Evolutionary conservation across 1,284 basidiomycete genomes (phyloP).

Genomic region (Ustilago trichophora): DNA sequence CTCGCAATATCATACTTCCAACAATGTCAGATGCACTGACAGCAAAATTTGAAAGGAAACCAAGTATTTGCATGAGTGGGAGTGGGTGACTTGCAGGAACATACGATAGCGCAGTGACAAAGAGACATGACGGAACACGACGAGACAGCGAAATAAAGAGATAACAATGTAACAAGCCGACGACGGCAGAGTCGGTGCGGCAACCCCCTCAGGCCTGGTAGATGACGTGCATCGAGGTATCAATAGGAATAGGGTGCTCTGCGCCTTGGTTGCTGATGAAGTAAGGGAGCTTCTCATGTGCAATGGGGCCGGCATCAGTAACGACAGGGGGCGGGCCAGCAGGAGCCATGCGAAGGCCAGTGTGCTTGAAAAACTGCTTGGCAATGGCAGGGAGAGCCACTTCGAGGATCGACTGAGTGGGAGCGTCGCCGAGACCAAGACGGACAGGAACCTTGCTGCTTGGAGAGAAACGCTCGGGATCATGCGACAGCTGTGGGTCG

Average conservation of each 20-base stretch:
- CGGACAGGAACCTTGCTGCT: slow-evolving; percentile 19
- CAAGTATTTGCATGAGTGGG: too few relatives aligned
- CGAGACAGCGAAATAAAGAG: too few relatives aligned
- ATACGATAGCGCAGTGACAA: too few relatives aligned
- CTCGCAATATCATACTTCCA: too few relatives aligned
- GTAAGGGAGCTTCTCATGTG: slow-evolving; percentile 32
- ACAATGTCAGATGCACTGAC: too few relatives aligned
- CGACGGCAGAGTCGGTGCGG: too few relatives aligned
- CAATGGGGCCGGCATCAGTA: slow-evolving; percentile 23
- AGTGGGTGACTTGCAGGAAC: too few relatives aligned
- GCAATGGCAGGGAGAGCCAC: slow-evolving; percentile 41
- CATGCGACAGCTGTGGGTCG: slow-evolving; percentile 31
- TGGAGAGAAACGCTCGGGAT: slow-evolving; percentile 23
- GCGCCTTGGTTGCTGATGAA: slow-evolving; percentile 32
- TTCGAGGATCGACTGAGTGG: slow-evolving; percentile 38
- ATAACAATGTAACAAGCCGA: too few relatives aligned
- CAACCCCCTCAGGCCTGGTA: slow-evolving; percentile 20
- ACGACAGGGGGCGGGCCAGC: slow-evolving; percentile 34
- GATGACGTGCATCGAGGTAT: slow-evolving; percentile 46
- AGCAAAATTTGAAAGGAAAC: too few relatives aligned
- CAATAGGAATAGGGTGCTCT: slow-evolving; percentile 40
- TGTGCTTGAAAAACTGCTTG: slow-evolving; percentile 41
- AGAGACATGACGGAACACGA: too few relatives aligned
- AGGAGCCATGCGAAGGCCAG: slow-evolving; percentile 31
- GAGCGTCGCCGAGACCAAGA: slow-evolving; percentile 42